phyloP scores from a whole-genome alignment of 73 alveolate species.

The Paramecium sonneborni region DNA sequence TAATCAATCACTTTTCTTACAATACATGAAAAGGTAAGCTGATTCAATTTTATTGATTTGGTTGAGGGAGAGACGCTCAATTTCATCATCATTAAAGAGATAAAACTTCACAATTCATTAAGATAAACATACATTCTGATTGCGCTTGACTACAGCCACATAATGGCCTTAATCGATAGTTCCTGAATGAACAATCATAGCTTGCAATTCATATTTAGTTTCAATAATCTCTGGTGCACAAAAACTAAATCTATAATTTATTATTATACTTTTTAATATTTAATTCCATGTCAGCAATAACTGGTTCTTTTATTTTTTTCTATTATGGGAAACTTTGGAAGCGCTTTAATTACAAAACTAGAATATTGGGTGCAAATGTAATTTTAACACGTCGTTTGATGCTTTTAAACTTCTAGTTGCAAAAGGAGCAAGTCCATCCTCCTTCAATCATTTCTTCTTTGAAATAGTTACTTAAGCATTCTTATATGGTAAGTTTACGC shows the following conservation, averaged over 20 bases:
- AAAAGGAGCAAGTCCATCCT: background rate
- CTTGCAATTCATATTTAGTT: background rate
- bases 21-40: conserved; percentile 32
- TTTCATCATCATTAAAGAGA: background rate
- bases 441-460: background rate
- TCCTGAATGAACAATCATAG: conserved; percentile 38
- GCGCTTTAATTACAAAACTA: background rate
- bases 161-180: conserved; percentile 21
- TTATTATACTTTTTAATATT: conserved; percentile 2
- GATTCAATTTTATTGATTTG: background rate
- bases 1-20: background rate
- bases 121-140: background rate
- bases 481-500: background rate
- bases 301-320: conserved; percentile 33
- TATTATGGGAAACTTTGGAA: background rate
- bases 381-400: background rate
- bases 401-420: background rate
- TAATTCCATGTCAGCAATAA: background rate
- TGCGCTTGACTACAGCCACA: conserved; percentile 27
- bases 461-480: background rate
- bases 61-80: background rate
- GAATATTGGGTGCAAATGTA: background rate
- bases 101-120: conserved; percentile 13
- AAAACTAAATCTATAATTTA: too few species aligned
- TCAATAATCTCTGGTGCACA: background rate